These are phyloP conservation scores for Daldinia caldariorum DNA, from an alignment of 495 filamentous ascomycete genomes.

Conservation along the genomic window DNA sequence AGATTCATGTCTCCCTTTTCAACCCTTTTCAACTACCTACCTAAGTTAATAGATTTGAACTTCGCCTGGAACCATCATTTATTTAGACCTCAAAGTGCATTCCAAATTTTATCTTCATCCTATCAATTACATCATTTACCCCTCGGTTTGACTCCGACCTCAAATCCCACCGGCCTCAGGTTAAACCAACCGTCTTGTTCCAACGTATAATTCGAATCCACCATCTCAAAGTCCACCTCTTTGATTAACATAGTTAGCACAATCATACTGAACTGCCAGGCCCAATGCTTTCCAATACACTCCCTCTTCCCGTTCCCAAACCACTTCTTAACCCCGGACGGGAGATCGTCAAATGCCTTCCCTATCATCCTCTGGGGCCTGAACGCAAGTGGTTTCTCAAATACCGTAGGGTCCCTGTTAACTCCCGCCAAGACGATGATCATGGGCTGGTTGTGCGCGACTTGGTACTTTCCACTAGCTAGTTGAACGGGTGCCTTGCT, in stretches of 20 bases:
- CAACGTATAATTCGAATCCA: constrained; percentile 64
- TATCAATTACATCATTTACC: constrained; percentile 14
- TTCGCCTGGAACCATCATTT: too few species aligned
- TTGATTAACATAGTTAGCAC: constrained; percentile 66
- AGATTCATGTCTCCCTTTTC: too few species aligned
- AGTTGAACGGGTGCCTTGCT: constrained; percentile 56
- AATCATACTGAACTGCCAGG: constrained; percentile 69
- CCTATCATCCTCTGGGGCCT: constrained; percentile 73
- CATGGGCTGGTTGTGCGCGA: constrained; percentile 68
- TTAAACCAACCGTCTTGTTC: constrained; percentile 63
- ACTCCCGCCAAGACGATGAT: constrained; percentile 68
- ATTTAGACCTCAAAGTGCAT: too few species aligned
- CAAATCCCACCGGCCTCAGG: constrained; percentile 53
- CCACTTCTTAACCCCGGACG: constrained; percentile 69
- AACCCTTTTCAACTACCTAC: too few species aligned
- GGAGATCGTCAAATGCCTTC: constrained; percentile 66
- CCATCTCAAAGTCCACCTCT: constrained; percentile 69
- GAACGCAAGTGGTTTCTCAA: constrained; percentile 70
- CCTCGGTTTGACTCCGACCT: constrained; percentile 54
- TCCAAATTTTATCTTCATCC: too few species aligned
- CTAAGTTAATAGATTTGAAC: too few species aligned
- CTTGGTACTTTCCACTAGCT: constrained; percentile 71
- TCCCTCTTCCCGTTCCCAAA: constrained; percentile 76
- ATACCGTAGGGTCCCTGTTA: constrained; percentile 75
- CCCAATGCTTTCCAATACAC: constrained; percentile 75